Evolutionary conservation across 495 filamentous ascomycete species (phyloP).

Genomic region (Aspergillus nidulans): DNA sequence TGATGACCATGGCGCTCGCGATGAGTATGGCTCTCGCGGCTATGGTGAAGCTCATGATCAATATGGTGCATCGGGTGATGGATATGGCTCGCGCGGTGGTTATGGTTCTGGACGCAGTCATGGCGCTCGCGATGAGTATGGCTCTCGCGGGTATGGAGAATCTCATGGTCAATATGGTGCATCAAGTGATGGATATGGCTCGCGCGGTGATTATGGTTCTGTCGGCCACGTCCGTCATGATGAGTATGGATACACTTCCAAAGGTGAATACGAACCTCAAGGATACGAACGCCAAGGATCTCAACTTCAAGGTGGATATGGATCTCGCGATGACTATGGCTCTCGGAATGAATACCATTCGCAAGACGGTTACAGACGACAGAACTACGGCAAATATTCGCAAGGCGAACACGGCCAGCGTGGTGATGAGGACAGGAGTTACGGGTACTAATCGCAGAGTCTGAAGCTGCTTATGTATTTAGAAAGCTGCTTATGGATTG

Average conservation of each 20-base stretch:
- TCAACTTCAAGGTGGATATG: neutral
- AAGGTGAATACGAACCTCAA: slow-evolving; percentile 1
- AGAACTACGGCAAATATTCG: neutral
- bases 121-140: slow-evolving; percentile 1
- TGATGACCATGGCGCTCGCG: too few species aligned
- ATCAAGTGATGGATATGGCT: too few species aligned
- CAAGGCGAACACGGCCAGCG: slow-evolving; percentile 13
- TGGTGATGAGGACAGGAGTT: slow-evolving; percentile 11
- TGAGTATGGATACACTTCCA: neutral
- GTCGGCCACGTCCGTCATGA: too few species aligned
- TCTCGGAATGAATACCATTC: slow-evolving; percentile 1
- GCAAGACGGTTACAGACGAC: slow-evolving; percentile 17
- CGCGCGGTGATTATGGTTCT: too few species aligned
- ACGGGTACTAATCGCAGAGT: slow-evolving; percentile 9
- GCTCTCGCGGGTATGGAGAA: neutral
- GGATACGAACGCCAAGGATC: slow-evolving; percentile 9
- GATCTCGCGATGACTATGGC: neutral
- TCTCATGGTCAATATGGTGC: too few species aligned
- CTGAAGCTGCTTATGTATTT: neutral
- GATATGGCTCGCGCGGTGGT: too few species aligned
- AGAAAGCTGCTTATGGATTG: too few species aligned
- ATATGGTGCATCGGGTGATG: too few species aligned
- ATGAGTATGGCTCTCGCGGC: neutral
- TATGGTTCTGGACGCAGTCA: too few species aligned
- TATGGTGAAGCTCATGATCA: too few species aligned